phyloP scores from a whole-genome alignment of 2,329 filamentous ascomycete genomes.

The Colletotrichum euphorbiae region DNA sequence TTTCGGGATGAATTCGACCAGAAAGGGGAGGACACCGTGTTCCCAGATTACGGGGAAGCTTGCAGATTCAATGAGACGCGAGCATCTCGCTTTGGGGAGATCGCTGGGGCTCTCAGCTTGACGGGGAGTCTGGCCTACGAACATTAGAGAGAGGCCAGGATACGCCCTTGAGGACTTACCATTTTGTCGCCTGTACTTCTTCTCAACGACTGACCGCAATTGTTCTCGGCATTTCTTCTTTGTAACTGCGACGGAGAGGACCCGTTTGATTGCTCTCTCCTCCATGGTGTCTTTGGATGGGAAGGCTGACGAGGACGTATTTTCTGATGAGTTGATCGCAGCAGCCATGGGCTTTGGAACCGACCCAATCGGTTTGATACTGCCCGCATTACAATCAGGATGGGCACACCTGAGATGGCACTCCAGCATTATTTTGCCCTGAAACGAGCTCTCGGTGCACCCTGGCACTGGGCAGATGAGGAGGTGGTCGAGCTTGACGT shows the following conservation, averaged over 20 bases:
- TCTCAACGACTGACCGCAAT: conserved; percentile 50
- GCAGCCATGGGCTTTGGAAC: conserved; percentile 5
- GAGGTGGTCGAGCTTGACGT: conserved; percentile 58
- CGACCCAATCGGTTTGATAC: conserved; percentile 37
- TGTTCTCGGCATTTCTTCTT: conserved; percentile 53
- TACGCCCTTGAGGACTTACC: conserved; percentile 32
- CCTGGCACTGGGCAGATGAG: conserved; percentile 54
- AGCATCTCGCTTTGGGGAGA: conserved; percentile 44
- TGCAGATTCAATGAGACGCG: conserved; percentile 48
- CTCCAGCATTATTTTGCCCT: conserved; percentile 49
- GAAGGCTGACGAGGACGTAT: background rate
- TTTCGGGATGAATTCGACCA: conserved; percentile 54
- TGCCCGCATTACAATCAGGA: conserved; percentile 38
- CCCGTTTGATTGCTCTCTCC: conserved; percentile 41
- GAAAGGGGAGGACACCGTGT: conserved; percentile 57
- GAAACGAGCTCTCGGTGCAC: conserved; percentile 53
- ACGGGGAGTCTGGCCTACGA: conserved; percentile 43
- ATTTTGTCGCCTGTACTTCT: conserved; percentile 47
- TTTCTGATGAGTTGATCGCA: background rate
- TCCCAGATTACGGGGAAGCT: conserved; percentile 57
- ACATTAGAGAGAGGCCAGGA: background rate
- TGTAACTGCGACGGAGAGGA: conserved; percentile 46
- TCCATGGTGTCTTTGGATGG: conserved; percentile 29
- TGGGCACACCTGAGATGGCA: conserved; percentile 54
- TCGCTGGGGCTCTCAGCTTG: conserved; percentile 50